Conservation (phyloP, 495 filamentous ascomycete species). For the Aspergillus sparsus region DNA sequence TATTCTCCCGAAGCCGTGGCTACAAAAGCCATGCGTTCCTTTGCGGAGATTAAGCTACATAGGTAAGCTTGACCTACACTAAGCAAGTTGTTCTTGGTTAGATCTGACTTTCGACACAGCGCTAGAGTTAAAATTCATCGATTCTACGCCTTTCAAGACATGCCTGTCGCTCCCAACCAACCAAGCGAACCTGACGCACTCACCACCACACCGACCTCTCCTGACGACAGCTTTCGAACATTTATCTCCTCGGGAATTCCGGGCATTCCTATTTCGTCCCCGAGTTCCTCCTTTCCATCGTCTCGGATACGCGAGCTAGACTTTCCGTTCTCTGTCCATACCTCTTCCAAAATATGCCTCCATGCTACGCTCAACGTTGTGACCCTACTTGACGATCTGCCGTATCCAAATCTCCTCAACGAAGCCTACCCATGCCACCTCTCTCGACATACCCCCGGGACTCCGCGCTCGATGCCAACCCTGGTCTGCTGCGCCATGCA, state of each 20-base stretch:
- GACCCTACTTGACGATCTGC: conserved; percentile 6
- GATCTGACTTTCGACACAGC: conserved; percentile 27
- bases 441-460: neutral
- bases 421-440: neutral
- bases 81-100: no score
- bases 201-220: neutral
- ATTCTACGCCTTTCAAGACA: conserved; percentile 51
- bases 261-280: conserved; percentile 38
- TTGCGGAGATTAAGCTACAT: conserved; percentile 51
- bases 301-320: conserved; percentile 41
- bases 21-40: conserved; percentile 40
- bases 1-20: conserved; percentile 32
- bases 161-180: conserved; percentile 37
- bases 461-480: conserved; percentile 8
- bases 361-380: conserved; percentile 10
- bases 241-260: neutral
- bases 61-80: conserved; percentile 32
- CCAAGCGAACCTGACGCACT: neutral
- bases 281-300: neutral
- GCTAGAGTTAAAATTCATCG: conserved; percentile 53
- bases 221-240: neutral
- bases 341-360: conserved; percentile 8
- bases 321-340: conserved; percentile 13
- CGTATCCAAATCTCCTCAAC: neutral
- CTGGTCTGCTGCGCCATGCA: conserved; percentile 14